Evolutionary conservation across 495 filamentous ascomycete genomes (phyloP).

Genomic region (Penicillium canariense): DNA sequence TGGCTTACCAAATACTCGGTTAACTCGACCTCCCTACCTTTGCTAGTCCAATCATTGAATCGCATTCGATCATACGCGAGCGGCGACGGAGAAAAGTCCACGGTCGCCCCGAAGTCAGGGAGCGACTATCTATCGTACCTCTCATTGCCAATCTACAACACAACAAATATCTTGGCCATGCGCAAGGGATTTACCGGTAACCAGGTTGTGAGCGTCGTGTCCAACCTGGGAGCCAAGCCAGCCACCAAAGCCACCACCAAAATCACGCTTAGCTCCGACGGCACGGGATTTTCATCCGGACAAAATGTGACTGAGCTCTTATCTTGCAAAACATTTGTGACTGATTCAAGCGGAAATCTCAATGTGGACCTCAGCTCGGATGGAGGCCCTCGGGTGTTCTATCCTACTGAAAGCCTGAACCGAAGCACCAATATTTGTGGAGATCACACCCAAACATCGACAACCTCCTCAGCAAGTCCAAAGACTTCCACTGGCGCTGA

Average conservation of each 20-base stretch:
- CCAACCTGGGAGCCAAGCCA: conserved; percentile 18
- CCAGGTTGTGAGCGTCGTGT: conserved; percentile 22
- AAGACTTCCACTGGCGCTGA: conserved; percentile 8
- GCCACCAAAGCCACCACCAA: conserved; percentile 7
- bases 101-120: conserved; percentile 7
- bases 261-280: conserved; percentile 14
- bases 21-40: conserved; percentile 38
- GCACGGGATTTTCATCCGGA: conserved; percentile 14
- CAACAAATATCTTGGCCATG: conserved; percentile 16
- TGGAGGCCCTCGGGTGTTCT: conserved; percentile 20
- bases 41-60: conserved; percentile 16
- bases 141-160: conserved; percentile 17
- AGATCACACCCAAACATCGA: conserved; percentile 8
- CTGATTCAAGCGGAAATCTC: conserved; percentile 16
- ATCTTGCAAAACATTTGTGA: conserved; percentile 12
- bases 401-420: conserved; percentile 18
- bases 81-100: conserved; percentile 13
- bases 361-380: conserved; percentile 18
- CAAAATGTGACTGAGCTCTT: conserved; percentile 19
- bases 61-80: conserved; percentile 15
- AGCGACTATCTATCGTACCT: conserved; percentile 17
- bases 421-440: conserved; percentile 14
- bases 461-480: conserved; percentile 9
- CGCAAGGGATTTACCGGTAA: conserved; percentile 22
- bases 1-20: conserved; percentile 66